These are phyloP conservation scores for Stromatinia cepivora DNA, from an alignment of 2,329 filamentous ascomycete species.

Conservation along the genomic window DNA sequence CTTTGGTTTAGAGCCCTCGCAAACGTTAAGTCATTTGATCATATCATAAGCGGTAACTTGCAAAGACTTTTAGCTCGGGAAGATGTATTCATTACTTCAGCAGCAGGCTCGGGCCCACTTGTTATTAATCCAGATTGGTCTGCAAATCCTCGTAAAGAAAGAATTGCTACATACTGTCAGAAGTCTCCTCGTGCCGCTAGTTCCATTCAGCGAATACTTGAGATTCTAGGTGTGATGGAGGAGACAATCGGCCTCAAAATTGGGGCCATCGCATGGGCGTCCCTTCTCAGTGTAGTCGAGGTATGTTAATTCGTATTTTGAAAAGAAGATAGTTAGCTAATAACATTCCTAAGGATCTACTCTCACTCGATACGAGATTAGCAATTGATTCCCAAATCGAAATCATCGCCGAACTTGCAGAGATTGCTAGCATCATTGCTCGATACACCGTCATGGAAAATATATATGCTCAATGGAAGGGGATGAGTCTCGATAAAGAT, in stretches of 20 bases:
- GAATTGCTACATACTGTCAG: neutral
- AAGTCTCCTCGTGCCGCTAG: neutral
- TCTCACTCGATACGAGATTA: neutral
- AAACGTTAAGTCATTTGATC: neutral
- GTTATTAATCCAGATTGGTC: neutral
- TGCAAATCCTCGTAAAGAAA: neutral
- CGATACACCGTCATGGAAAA: slow-evolving; percentile 29
- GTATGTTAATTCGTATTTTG: neutral
- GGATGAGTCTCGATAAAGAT: slow-evolving; percentile 19
- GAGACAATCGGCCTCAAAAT: slow-evolving; percentile 19
- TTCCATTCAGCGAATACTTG: slow-evolving; percentile 5
- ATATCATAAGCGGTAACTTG: neutral
- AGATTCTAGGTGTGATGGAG: slow-evolving; percentile 20
- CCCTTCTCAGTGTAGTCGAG: neutral
- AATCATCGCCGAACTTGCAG: neutral
- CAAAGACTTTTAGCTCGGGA: neutral
- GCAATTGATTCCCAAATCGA: neutral
- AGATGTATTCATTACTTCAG: neutral
- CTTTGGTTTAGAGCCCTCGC: neutral
- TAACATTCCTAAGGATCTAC: neutral
- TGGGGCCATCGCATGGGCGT: slow-evolving; percentile 22
- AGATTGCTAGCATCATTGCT: slow-evolving; percentile 25
- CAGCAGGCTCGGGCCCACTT: neutral
- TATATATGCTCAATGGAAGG: slow-evolving; percentile 26
- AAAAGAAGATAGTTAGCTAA: neutral